Evolutionary conservation across 2,329 filamentous ascomycete genomes (phyloP), one percentile per base, ranked within the genome.

Genomic region (Dactylellina haptotyla): DNA sequence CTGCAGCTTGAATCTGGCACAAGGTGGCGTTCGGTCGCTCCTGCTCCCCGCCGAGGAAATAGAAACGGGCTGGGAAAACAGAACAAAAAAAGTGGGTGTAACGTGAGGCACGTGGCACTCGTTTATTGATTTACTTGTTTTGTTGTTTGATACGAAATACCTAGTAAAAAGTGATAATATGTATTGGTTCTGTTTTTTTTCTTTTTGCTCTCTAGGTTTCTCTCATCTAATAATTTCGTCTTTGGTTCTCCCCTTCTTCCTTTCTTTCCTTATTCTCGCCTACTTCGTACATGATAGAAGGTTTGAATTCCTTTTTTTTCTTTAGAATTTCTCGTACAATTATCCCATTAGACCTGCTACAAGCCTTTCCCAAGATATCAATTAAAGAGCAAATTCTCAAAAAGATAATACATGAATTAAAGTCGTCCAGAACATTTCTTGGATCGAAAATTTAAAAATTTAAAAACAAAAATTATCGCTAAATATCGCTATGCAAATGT

Each of bases 401-500:
- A n/a, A 64, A 72, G 46, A 72, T 65, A 18, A 59, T 59, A 72
- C 57, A 65, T 53, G 61, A 64, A 65, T 43, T 53, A 26, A 23
- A 45, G 14, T 26, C 18, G 37, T 12, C 18, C 14, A 41, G 18
- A 41, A 41, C 14, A 12, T 41, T 4, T n/a, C 12, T 41, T 41
- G 37, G 37, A 2, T 37, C 9, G 34, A 48, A 50, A 70, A 64
- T 37, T 57, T 43, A 23, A 53, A 53, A 32, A 50, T 14, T 43
- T 28, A 59, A 43, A 58, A 50, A 54, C 41, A 46, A 23, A 66
- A 34, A 57, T 37, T 25, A 51, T 73, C 69, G 63, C 59, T 66
- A 59, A 41, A 32, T n/a, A 66, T 66, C 69, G 69, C 69, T 73
- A 73, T 65, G 69, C 69, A 59, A 66, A 67, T 67, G 34, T 37